Percentiles rank a stretch among this genome's conserved stretches.
These are phyloP conservation scores for Kazachstania sp. DNA, from an alignment of 1,139 yeast species.

Conservation along the genomic window DNA sequence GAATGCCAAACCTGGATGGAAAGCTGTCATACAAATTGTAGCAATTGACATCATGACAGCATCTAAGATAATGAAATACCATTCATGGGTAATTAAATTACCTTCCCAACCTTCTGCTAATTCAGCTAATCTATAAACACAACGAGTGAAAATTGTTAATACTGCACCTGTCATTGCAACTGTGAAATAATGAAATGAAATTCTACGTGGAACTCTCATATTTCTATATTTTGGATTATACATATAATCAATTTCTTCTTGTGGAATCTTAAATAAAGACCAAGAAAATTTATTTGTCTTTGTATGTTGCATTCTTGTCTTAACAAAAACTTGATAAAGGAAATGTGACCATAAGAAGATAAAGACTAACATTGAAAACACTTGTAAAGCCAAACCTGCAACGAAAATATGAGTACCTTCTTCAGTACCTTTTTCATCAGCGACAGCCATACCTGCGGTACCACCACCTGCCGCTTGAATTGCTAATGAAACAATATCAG, in stretches of 20 bases:
- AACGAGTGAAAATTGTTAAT: constrained; percentile 56
- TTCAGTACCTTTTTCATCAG: constrained; percentile 31
- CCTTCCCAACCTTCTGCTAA: constrained; percentile 74
- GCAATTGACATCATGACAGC: constrained; percentile 58
- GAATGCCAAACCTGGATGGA: constrained; percentile 61
- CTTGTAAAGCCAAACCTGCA: constrained; percentile 76
- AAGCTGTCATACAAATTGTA: constrained; percentile 39
- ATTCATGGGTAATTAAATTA: constrained; percentile 58
- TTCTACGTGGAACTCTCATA: constrained; percentile 26
- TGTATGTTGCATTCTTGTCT: constrained; percentile 25
- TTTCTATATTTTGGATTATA: constrained; percentile 21
- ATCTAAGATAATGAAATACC: constrained; percentile 67
- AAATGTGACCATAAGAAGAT: constrained; percentile 49
- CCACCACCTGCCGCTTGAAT: constrained; percentile 81
- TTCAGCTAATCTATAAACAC: constrained; percentile 75
- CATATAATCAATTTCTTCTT: constrained; percentile 21
- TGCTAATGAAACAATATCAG: constrained; percentile 60
- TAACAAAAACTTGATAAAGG: constrained; percentile 39
- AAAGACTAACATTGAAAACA: constrained; percentile 61
- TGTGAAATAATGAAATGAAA: constrained; percentile 41
- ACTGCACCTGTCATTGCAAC: constrained; percentile 46
- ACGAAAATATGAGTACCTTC: constrained; percentile 71
- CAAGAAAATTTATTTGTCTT: constrained; percentile 17
- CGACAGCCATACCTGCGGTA: constrained; percentile 48
- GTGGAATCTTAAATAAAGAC: constrained; percentile 26